Percentiles rank a stretch among this genome's conserved stretches.
Conservation (phyloP, 2,329 filamentous ascomycete genomes). For the Leptographium lundbergii region DNA sequence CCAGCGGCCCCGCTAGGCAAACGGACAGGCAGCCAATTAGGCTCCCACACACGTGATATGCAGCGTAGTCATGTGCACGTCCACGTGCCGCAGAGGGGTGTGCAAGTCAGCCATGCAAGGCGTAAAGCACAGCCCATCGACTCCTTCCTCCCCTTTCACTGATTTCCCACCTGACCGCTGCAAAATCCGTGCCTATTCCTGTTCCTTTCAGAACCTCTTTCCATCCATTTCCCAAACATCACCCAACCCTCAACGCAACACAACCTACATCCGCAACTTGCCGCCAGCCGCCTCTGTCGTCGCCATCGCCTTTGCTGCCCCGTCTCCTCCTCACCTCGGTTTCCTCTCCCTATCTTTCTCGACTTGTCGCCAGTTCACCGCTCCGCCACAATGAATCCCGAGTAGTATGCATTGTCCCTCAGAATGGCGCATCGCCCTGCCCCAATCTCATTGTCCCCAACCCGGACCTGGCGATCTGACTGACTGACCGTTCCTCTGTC, state of each 20-base stretch:
- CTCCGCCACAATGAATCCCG: constrained; percentile 66
- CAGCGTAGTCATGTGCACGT: constrained; percentile 5
- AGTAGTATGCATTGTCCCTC: constrained; percentile 49
- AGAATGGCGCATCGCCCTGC: not conserved
- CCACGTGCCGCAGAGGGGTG: constrained; percentile 7
- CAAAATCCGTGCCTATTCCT: not conserved
- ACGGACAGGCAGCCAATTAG: not conserved
- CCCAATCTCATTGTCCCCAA: not conserved
- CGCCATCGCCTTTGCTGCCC: not conserved
- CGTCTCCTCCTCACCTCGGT: not conserved
- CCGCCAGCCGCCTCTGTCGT: not conserved
- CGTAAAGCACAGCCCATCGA: not conserved
- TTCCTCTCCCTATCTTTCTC: not conserved
- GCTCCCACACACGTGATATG: not conserved
- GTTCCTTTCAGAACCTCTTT: not conserved
- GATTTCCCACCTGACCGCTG: constrained; percentile 4
- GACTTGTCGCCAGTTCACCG: constrained; percentile 7
- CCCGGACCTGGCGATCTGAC: not conserved
- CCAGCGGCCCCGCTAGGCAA: not conserved
- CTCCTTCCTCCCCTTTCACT: constrained; percentile 1
- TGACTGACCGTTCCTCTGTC: not conserved
- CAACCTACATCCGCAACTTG: not conserved
- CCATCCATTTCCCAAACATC: not conserved
- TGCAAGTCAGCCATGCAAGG: not conserved
- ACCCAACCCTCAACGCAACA: not conserved